phyloP scores from a whole-genome alignment of 352 stramenopile species.

The Peronospora farinosa region DNA sequence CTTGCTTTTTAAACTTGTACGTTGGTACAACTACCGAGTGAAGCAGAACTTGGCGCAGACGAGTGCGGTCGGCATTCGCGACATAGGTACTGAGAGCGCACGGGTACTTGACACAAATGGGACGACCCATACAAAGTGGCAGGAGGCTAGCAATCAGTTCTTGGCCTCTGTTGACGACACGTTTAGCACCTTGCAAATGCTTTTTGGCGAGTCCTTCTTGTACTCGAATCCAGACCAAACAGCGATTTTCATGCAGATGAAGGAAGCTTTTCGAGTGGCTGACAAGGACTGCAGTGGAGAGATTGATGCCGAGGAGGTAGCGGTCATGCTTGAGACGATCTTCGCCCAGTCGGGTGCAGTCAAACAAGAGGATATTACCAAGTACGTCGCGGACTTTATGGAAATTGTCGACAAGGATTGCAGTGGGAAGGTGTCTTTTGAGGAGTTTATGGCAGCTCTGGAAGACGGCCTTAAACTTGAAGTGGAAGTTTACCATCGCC shows the following conservation, averaged over 20 bases:
- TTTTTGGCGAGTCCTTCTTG: slow-evolving; percentile 69
- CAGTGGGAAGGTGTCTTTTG: slow-evolving; percentile 70
- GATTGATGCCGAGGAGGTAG: slow-evolving; percentile 73
- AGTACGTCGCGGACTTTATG: slow-evolving; percentile 78
- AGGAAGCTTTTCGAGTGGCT: slow-evolving; percentile 71
- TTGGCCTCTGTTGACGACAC: slow-evolving; percentile 46
- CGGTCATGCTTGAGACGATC: slow-evolving; percentile 68
- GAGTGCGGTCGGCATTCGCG: slow-evolving; percentile 47
- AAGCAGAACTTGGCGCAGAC: slow-evolving; percentile 37
- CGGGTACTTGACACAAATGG: slow-evolving; percentile 10
- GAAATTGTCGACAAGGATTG: slow-evolving; percentile 54
- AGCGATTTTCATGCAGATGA: slow-evolving; percentile 85
- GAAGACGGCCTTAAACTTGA: slow-evolving; percentile 71
- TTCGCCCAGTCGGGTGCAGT: slow-evolving; percentile 71
- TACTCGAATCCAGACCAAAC: slow-evolving; percentile 78
- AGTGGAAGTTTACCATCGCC: slow-evolving; percentile 59
- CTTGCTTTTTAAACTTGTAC: slow-evolving; percentile 68
- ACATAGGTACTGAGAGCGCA: slow-evolving; percentile 10
- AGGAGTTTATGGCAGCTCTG: slow-evolving; percentile 76
- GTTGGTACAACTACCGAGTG: slow-evolving; percentile 71
- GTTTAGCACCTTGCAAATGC: slow-evolving; percentile 63
- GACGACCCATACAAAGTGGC: slow-evolving; percentile 41
- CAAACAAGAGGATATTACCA: slow-evolving; percentile 57
- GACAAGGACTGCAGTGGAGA: slow-evolving; percentile 79
- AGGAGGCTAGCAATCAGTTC: slow-evolving; percentile 47